Evolutionary conservation across 495 filamentous ascomycete genomes (phyloP), one percentile per base, ranked within the genome.

Genomic region (Rhypophila decipiens): DNA sequence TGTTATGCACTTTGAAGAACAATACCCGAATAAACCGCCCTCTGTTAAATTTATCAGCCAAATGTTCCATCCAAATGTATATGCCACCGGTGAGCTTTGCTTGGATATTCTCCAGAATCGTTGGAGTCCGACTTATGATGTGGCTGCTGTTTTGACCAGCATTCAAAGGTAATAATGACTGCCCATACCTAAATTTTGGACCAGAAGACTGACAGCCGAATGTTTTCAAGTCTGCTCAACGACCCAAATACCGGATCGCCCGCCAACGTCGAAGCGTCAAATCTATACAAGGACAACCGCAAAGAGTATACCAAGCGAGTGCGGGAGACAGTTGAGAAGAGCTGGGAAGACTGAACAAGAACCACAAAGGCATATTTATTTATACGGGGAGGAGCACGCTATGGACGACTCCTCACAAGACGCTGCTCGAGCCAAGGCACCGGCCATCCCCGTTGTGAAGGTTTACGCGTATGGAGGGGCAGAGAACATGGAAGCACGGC

Each of bases 51-150:
- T 98, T 65, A 95, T 97, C 68, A 95, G 88, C 66, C 80, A 89
- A 59, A 98, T 98, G 93, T 98, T 98, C 68, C 93, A 98, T 59
- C 93, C 93, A 2, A 98, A 98, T 56, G 93, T 98, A 23, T 98
- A 98, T 60, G 89, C 86, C 22, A 96, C 91, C 2, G 93, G 93
- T 17, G 93, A 98, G 71, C 79, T 98, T 24, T 98, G 93, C 61
- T 74, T 98, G 50, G 93, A 98, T 60, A 98, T 98, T 55, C 72
- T 98, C 52, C 93, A 98, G 66, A 98, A 98, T 61, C 78, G 93
- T 52, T 98, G 93, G 93, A 97, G 93, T 65, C 93, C 93, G 19
- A 97, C 93, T 13, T 98, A 98, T 66, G 93, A 98, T 65, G 94
- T 98, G 38, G 93, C 93, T 5, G 93, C 93, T 7, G 90, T 98